A percentile compares a stretch with the other conserved stretches of the same genome.
Evolutionary conservation across 345 rosid genomes (phyloP).

Genomic region (Cardamine occulta): DNA sequence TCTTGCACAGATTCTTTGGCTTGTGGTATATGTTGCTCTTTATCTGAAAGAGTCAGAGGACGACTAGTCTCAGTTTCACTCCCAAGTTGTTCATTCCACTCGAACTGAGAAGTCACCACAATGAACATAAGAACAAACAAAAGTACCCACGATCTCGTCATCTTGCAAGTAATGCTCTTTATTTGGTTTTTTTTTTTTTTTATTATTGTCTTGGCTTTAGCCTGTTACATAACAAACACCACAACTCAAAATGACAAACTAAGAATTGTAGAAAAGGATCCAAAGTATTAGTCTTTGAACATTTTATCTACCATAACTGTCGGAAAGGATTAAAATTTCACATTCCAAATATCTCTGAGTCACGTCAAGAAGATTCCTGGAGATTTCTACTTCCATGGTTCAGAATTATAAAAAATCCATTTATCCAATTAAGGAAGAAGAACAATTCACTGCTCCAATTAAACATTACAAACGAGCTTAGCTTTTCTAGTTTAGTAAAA

Average conservation of each 20-base stretch:
- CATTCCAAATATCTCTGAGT: not conserved
- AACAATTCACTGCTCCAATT: not conserved
- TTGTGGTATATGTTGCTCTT: conserved; percentile 48
- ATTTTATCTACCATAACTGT: not conserved
- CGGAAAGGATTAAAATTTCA: not conserved
- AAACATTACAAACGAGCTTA: not conserved
- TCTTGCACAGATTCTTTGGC: conserved; percentile 61
- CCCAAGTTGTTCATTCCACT: conserved; percentile 77
- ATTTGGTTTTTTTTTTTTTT: not conserved
- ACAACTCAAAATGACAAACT: not conserved
- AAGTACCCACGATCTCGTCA: conserved; percentile 77
- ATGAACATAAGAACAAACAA: conserved; percentile 64
- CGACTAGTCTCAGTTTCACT: conserved; percentile 57
- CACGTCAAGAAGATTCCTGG: not conserved
- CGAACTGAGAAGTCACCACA: conserved; percentile 69
- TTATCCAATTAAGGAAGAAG: not conserved
- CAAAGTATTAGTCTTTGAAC: not conserved
- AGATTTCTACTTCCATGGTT: conserved; percentile 5
- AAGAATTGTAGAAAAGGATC: not conserved
- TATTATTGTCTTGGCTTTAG: conserved; percentile 31
- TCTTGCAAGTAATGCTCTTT: conserved; percentile 31
- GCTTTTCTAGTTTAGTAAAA: not conserved
- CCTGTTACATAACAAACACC: conserved; percentile 35
- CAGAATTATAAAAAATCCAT: not conserved
- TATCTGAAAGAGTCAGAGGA: conserved; percentile 35